Percentiles rank a stretch among this genome's conserved stretches.
phyloP scores from a whole-genome alignment of 495 filamentous ascomycete genomes.

The Emericellopsis terricola region DNA sequence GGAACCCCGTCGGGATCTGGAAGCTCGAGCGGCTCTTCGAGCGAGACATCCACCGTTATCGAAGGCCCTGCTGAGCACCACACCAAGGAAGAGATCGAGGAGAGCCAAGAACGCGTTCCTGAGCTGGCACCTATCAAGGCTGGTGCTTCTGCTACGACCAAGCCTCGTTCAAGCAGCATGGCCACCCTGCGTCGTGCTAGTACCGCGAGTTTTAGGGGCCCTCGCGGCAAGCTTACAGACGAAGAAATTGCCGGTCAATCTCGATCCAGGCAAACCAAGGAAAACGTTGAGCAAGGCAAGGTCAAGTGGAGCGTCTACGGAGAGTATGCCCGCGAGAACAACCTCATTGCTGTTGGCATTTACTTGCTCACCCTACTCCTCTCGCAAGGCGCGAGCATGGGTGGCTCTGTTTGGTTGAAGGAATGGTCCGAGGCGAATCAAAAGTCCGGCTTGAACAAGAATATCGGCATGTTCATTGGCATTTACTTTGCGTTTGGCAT shows the following conservation, averaged over 20 bases:
- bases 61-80: slow-evolving; percentile 21
- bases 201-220: slow-evolving; percentile 74
- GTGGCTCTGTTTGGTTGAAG: slow-evolving; percentile 84
- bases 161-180: slow-evolving; percentile 44
- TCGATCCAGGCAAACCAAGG: slow-evolving; percentile 73
- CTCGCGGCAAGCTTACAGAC: slow-evolving; percentile 64
- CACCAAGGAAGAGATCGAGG: slow-evolving; percentile 46
- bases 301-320: slow-evolving; percentile 82
- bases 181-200: slow-evolving; percentile 75
- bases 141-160: slow-evolving; percentile 15
- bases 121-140: slow-evolving; percentile 55
- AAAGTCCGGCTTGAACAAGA: slow-evolving; percentile 41
- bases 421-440: slow-evolving; percentile 72
- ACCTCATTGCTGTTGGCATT: slow-evolving; percentile 62
- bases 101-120: slow-evolving; percentile 47
- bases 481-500: slow-evolving; percentile 89
- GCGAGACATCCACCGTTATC: slow-evolving; percentile 43
- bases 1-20: slow-evolving; percentile 15
- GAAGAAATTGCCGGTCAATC: slow-evolving; percentile 47
- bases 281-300: slow-evolving; percentile 80
- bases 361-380: slow-evolving; percentile 64
- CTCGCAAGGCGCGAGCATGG: slow-evolving; percentile 64
- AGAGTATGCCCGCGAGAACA: slow-evolving; percentile 89
- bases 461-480: slow-evolving; percentile 80
- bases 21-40: slow-evolving; percentile 25